These are phyloP conservation scores for Ustilago bromivora DNA, from an alignment of 1,284 basidiomycete genomes.

Conservation along the genomic window DNA sequence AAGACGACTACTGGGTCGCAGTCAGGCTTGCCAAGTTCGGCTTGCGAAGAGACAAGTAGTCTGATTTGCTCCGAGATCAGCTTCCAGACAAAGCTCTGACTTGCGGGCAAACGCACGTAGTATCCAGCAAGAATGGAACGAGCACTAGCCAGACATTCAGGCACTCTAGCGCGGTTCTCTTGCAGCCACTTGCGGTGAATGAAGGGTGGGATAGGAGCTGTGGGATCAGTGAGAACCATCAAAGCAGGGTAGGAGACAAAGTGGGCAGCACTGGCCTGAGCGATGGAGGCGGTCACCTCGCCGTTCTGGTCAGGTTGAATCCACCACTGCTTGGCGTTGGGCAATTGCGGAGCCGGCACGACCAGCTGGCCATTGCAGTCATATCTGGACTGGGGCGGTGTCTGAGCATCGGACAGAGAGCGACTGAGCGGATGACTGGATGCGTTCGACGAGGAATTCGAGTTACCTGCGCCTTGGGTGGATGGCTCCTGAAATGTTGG, in stretches of 20 bases:
- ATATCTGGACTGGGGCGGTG: slow-evolving; percentile 32
- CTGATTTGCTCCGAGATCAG: slow-evolving; percentile 51
- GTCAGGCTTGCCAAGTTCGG: slow-evolving; percentile 18
- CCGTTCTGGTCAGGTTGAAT: slow-evolving; percentile 43
- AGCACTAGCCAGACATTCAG: slow-evolving; percentile 55
- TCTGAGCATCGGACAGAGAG: slow-evolving; percentile 28
- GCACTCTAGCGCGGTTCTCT: slow-evolving; percentile 44
- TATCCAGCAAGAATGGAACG: slow-evolving; percentile 60
- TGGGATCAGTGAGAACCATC: slow-evolving; percentile 62
- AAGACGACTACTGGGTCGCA: slow-evolving; percentile 43
- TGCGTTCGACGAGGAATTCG: not conserved
- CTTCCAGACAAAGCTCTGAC: slow-evolving; percentile 56
- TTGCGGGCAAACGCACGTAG: slow-evolving; percentile 57
- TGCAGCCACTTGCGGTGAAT: slow-evolving; percentile 65
- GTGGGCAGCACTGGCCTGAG: slow-evolving; percentile 59
- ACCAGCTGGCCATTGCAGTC: slow-evolving; percentile 43
- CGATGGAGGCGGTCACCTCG: slow-evolving; percentile 52
- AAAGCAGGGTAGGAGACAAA: slow-evolving; percentile 62
- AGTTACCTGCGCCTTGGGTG: slow-evolving; percentile 3
- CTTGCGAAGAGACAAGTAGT: slow-evolving; percentile 15
- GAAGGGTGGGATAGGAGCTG: slow-evolving; percentile 60
- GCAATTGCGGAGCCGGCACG: slow-evolving; percentile 34
- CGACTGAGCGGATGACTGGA: slow-evolving; percentile 28
- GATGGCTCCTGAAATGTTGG: slow-evolving; percentile 21
- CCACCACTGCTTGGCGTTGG: slow-evolving; percentile 59